phyloP scores from a whole-genome alignment of 116 monocot genomes.

The Posidonia oceanica region DNA sequence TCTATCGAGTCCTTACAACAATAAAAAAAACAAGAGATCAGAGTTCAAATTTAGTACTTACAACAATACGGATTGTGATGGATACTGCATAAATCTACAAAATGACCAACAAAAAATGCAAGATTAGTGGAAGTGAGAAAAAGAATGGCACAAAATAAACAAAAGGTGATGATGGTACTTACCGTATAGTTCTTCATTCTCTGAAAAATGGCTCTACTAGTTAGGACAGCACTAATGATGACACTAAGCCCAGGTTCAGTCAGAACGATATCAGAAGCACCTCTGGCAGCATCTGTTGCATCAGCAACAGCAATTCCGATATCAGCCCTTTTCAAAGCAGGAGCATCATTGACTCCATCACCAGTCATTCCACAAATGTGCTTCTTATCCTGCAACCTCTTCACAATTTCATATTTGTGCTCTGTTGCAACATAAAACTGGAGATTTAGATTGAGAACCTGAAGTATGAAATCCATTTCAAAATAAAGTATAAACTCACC shows the following conservation, averaged over 20 bases:
- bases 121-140: constrained; percentile 1
- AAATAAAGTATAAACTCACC: constrained; percentile 14
- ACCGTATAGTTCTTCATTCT: constrained; percentile 97
- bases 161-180: neutral
- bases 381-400: constrained; percentile 83
- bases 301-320: constrained; percentile 94
- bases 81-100: constrained; percentile 88
- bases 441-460: neutral
- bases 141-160: neutral
- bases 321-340: constrained; percentile 86
- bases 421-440: constrained; percentile 25
- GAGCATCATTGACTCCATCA: constrained; percentile 91
- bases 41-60: constrained; percentile 25
- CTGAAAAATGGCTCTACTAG: constrained; percentile 91
- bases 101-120: neutral
- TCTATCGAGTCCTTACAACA: neutral
- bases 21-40: neutral
- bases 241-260: constrained; percentile 93
- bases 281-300: constrained; percentile 85
- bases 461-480: neutral
- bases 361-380: constrained; percentile 95
- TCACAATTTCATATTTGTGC: constrained; percentile 91
- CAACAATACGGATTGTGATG: constrained; percentile 94
- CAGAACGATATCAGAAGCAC: constrained; percentile 86
- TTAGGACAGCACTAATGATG: constrained; percentile 86